Evolutionary conservation across 192 early-diverging fungal genomes (phyloP).

Genomic region (Rhizophlyctis rosea): DNA sequence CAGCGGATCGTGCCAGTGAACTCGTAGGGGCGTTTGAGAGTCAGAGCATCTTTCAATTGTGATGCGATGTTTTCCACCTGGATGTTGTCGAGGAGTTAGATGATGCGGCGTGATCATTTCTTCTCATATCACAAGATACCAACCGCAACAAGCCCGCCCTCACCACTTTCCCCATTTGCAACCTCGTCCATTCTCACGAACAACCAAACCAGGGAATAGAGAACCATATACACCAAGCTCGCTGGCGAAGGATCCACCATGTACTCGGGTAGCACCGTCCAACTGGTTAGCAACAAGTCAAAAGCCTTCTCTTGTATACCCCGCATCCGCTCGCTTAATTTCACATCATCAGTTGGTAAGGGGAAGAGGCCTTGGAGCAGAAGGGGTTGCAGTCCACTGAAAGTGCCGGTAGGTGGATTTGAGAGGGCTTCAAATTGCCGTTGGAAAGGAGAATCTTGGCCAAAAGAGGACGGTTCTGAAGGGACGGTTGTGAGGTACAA

Average conservation of each 20-base stretch:
- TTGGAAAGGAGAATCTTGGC: not conserved
- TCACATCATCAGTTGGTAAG: no score
- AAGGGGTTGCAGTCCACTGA: slow-evolving; percentile 25
- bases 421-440: slow-evolving; percentile 10
- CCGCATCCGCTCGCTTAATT: not conserved
- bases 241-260: slow-evolving; percentile 26
- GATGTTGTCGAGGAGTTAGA: not conserved
- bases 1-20: slow-evolving; percentile 38
- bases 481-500: slow-evolving; percentile 22
- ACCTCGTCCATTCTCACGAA: slow-evolving; percentile 18
- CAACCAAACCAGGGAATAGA: slow-evolving; percentile 38
- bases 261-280: slow-evolving; percentile 27
- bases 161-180: not conserved
- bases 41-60: slow-evolving; percentile 18
- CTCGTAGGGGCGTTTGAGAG: slow-evolving; percentile 20
- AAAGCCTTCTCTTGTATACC: slow-evolving; percentile 35
- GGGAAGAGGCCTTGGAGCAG: slow-evolving; percentile 36
- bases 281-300: slow-evolving; percentile 27
- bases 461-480: not conserved
- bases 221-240: slow-evolving; percentile 35
- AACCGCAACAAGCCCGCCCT: not conserved
- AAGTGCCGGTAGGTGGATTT: slow-evolving; percentile 3
- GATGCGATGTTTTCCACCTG: slow-evolving; percentile 2
- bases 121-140: slow-evolving; percentile 11
- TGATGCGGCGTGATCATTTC: no score